Percentiles rank a stretch among this genome's conserved stretches.
Evolutionary conservation across 495 filamentous ascomycete species (phyloP).

Genomic region (Penicillium verhagenii): DNA sequence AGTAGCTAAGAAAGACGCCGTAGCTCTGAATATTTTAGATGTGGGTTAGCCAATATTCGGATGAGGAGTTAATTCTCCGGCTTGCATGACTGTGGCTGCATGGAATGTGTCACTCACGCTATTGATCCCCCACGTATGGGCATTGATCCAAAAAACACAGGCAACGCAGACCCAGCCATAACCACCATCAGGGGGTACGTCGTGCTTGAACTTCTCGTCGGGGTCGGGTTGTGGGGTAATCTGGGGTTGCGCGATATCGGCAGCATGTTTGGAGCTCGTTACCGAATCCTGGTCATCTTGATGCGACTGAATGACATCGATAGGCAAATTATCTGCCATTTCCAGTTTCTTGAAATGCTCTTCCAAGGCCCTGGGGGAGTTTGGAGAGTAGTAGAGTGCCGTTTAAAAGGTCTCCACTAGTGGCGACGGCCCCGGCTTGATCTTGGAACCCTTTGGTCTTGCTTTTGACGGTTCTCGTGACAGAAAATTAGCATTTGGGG

Average conservation of each 20-base stretch:
- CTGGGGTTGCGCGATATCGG: slow-evolving; percentile 7
- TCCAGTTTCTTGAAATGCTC: background rate
- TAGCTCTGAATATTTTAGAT: slow-evolving; percentile 40
- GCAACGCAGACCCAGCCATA: slow-evolving; percentile 57
- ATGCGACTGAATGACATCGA: slow-evolving; percentile 37
- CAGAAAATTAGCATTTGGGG: slow-evolving; percentile 3
- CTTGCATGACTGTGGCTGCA: background rate
- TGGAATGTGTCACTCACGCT: slow-evolving; percentile 38
- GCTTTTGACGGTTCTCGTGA: slow-evolving; percentile 13
- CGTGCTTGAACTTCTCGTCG: slow-evolving; percentile 33
- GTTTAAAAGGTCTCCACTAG: background rate
- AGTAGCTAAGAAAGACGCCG: slow-evolving; percentile 71
- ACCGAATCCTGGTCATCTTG: slow-evolving; percentile 22
- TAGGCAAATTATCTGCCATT: slow-evolving; percentile 38
- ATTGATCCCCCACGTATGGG: slow-evolving; percentile 56
- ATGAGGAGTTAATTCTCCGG: background rate
- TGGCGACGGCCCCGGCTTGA: slow-evolving; percentile 1
- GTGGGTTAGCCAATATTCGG: background rate
- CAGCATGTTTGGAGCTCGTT: slow-evolving; percentile 4
- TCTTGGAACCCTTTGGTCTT: background rate
- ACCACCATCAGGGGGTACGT: slow-evolving; percentile 51
- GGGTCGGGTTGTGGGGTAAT: slow-evolving; percentile 1
- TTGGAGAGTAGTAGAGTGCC: background rate
- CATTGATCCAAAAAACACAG: slow-evolving; percentile 52
- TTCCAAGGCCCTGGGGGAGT: background rate